Conservation (phyloP, 495 filamentous ascomycete genomes). For the Penicillium riverlandense region DNA sequence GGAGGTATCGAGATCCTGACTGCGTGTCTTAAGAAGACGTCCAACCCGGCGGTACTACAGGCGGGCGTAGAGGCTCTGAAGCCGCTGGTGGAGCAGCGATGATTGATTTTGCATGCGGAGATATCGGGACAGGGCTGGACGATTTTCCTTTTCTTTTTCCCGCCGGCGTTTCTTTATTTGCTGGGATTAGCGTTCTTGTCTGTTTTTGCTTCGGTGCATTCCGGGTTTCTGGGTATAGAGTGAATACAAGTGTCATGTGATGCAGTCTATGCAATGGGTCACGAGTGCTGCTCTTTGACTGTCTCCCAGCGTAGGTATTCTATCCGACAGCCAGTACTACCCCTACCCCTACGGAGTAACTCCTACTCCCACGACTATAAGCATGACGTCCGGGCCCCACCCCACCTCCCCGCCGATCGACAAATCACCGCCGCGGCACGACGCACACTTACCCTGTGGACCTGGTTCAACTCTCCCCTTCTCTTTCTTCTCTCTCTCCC, state of each 20-base stretch:
- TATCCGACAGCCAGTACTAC: too few species aligned
- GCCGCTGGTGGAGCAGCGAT: constrained; percentile 39
- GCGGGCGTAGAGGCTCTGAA: constrained; percentile 57
- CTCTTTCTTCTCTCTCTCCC: background rate
- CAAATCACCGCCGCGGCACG: constrained; percentile 15
- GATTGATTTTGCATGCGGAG: background rate
- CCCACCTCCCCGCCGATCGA: constrained; percentile 12
- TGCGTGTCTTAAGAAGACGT: constrained; percentile 55
- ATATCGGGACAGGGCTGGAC: background rate
- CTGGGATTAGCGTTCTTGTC: constrained; percentile 7
- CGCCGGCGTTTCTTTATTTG: too few species aligned
- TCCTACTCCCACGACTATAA: too few species aligned
- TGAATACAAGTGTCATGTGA: too few species aligned
- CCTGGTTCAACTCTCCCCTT: constrained; percentile 3
- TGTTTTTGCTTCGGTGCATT: background rate
- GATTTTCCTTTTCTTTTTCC: constrained; percentile 3
- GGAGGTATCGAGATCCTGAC: constrained; percentile 55
- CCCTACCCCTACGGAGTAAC: too few species aligned
- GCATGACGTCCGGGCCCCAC: too few species aligned
- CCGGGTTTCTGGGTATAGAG: too few species aligned
- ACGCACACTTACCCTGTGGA: constrained; percentile 10
- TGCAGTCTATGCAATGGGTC: too few species aligned
- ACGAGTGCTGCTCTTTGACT: too few species aligned
- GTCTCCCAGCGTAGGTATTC: too few species aligned
- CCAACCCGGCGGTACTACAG: constrained; percentile 57